Conservation (phyloP, 2,329 filamentous ascomycete species). For the Alternaria novae-zelandiae region DNA sequence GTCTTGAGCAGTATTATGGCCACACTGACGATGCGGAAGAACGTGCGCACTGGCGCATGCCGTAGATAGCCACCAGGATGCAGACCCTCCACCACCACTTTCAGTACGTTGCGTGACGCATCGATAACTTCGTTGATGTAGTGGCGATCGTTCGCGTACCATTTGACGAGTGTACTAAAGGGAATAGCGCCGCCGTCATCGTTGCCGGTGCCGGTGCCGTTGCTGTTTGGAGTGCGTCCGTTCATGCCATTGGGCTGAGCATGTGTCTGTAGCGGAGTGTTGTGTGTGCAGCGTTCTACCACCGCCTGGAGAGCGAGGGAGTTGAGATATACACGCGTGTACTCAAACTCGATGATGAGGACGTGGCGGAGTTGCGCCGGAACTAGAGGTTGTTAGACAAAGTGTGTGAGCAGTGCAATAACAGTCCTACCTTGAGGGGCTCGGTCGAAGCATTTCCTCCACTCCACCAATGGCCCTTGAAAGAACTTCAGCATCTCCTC, state of each 20-base stretch:
- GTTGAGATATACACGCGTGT: slow-evolving; percentile 93
- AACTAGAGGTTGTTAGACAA: slow-evolving; percentile 50
- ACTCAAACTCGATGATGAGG: slow-evolving; percentile 92
- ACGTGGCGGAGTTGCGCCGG: slow-evolving; percentile 71
- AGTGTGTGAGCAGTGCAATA: not conserved
- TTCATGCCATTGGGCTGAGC: slow-evolving; percentile 35
- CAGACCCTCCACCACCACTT: slow-evolving; percentile 77
- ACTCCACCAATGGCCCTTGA: slow-evolving; percentile 76
- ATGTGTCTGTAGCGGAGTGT: slow-evolving; percentile 57
- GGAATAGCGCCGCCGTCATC: slow-evolving; percentile 53
- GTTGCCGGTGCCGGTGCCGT: slow-evolving; percentile 39
- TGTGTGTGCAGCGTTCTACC: slow-evolving; percentile 86
- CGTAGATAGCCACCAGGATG: slow-evolving; percentile 77
- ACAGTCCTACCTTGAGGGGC: slow-evolving; percentile 58
- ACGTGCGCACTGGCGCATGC: slow-evolving; percentile 82
- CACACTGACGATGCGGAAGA: slow-evolving; percentile 84
- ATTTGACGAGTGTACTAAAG: slow-evolving; percentile 53
- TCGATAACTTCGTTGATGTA: slow-evolving; percentile 76
- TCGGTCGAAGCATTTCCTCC: slow-evolving; percentile 83
- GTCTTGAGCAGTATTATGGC: slow-evolving; percentile 86
- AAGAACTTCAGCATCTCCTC: slow-evolving; percentile 81
- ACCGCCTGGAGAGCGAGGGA: slow-evolving; percentile 93
- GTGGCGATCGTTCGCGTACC: slow-evolving; percentile 65
- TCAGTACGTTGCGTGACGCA: slow-evolving; percentile 76
- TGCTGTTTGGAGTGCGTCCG: slow-evolving; percentile 27